Evolutionary conservation across 2,329 filamentous ascomycete genomes (phyloP).

Genomic region (Fusarium sp.): DNA sequence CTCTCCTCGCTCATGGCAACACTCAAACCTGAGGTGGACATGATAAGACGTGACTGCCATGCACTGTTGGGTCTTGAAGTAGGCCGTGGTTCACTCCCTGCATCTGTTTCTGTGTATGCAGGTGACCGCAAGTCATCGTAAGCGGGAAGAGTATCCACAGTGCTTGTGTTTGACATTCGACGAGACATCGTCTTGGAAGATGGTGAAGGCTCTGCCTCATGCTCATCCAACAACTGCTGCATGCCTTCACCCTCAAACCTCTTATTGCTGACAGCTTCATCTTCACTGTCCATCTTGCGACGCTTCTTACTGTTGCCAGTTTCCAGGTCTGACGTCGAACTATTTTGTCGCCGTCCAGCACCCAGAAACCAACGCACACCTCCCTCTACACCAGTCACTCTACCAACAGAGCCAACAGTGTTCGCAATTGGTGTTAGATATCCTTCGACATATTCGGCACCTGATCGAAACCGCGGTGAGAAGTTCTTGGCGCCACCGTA

Average conservation of each 20-base stretch:
- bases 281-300: conserved; percentile 65
- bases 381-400: conserved; percentile 88
- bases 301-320: conserved; percentile 66
- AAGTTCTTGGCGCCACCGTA: conserved; percentile 92
- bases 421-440: conserved; percentile 89
- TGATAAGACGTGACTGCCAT: conserved; percentile 88
- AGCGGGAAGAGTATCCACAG: conserved; percentile 81
- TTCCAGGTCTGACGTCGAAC: conserved; percentile 62
- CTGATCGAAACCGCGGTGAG: conserved; percentile 88
- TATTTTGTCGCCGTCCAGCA: conserved; percentile 65
- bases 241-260: conserved; percentile 48
- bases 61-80: conserved; percentile 53
- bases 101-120: conserved; percentile 74
- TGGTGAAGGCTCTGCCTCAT: conserved; percentile 48
- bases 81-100: conserved; percentile 48
- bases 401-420: conserved; percentile 85
- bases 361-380: conserved; percentile 87
- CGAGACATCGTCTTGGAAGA: conserved; percentile 56
- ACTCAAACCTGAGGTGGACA: conserved; percentile 90
- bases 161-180: conserved; percentile 74
- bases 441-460: conserved; percentile 90
- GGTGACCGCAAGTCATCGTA: conserved; percentile 85
- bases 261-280: conserved; percentile 50
- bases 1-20: conserved; percentile 93
- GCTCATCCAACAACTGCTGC: conserved; percentile 47